Base-by-base conservation (phyloP, 2,329 filamentous ascomycete species). In the Lomentospora prolificans region DNA sequence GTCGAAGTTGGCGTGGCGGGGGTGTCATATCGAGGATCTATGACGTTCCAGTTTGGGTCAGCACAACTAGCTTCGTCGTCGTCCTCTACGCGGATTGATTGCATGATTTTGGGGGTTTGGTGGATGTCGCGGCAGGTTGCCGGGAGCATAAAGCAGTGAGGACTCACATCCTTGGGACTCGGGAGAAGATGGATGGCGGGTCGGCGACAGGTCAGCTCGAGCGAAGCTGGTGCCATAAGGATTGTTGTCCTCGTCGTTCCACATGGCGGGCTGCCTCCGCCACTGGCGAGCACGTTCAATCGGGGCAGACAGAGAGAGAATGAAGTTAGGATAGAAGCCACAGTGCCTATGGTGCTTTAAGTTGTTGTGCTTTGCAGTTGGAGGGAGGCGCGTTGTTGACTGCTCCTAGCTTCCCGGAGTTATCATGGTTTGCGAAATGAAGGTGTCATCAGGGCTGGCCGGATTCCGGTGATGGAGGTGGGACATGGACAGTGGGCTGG, bases 171-270 rank as follows among this genome's bases (percentile, higher is more conserved):
- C 73, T 68, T 71, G 77, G 55, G 73, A 67, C 46, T 69, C 71
- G 50, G 85, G 84, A 39, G 85, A 87, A 55, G 82, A 75, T 22
- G 85, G 82, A 66, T 86, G 83, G 46, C 77, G 75, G 30, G 86
- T 86, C 27, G 83, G 79, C 68, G 87, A 83, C 59, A 88, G 89
- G 70, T 95, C 89, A 64, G 89, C 84, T 64, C 88, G 87, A 70
- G 94, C 89, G 75, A 95, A 96, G 70, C 89, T 92, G 65, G 78
- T 82, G 61, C 90, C 91, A 67, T 97, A 96, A 4, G 92, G 92
- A 70, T 97, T 97, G 74, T 97, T 97, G 68, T 97, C 90, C 74
- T 97, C 92, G 77, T 97, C 91, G 79, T 96, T 95, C 92, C 92
- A 97, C 92, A 97, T 97, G 24, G 53, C 55, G 55, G 25, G 17